Conservation (phyloP, 2,329 filamentous ascomycete genomes). For the Fusarium lateritium region DNA sequence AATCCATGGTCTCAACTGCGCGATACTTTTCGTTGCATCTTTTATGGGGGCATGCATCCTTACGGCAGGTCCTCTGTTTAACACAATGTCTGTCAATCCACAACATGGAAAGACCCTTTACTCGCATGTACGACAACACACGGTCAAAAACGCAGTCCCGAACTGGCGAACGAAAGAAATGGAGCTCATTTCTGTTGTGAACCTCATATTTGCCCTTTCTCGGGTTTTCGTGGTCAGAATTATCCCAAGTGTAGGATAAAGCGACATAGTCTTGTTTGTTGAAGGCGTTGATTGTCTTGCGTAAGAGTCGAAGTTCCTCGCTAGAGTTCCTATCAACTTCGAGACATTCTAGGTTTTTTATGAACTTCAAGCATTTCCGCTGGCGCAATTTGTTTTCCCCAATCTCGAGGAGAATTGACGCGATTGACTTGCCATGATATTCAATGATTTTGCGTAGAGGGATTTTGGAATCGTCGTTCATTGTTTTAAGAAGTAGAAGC, state of each 20-base stretch:
- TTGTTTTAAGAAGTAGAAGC: neutral
- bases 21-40: neutral
- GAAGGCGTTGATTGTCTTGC: neutral
- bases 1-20: slow-evolving; percentile 3
- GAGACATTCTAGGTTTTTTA: neutral
- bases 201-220: neutral
- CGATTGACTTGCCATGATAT: slow-evolving; percentile 3
- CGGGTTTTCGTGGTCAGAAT: neutral
- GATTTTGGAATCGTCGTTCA: neutral
- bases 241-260: slow-evolving; percentile 4
- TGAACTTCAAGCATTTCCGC: neutral
- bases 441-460: neutral
- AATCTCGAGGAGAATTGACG: neutral
- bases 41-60: neutral
- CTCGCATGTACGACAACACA: neutral
- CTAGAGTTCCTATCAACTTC: neutral
- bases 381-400: neutral
- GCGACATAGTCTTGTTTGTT: neutral
- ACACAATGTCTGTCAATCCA: slow-evolving; percentile 16
- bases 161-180: neutral
- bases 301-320: neutral
- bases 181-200: neutral
- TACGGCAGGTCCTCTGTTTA: neutral
- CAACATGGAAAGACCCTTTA: neutral
- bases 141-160: slow-evolving; percentile 12